phyloP scores from a whole-genome alignment of 306 rosid genomes.

The Trifolium dubium region DNA sequence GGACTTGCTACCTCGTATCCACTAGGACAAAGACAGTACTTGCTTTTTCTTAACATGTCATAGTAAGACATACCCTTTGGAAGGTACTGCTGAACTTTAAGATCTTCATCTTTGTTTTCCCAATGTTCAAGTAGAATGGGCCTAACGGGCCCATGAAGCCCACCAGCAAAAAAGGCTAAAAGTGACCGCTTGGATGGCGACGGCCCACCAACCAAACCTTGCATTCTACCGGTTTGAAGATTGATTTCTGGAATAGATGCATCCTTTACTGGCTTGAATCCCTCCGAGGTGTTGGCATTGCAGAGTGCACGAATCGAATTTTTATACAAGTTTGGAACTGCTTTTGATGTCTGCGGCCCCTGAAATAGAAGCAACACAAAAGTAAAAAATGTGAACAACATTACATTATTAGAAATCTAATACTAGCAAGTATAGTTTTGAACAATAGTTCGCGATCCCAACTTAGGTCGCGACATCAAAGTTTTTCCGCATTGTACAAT shows the following conservation, averaged over 20 bases:
- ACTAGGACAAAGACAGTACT: conserved; percentile 89
- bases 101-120: conserved; percentile 76
- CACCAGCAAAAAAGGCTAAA: conserved; percentile 87
- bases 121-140: conserved; percentile 81
- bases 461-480: background rate
- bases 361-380: conserved; percentile 26
- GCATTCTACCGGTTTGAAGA: conserved; percentile 64
- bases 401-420: too few species aligned
- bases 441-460: background rate
- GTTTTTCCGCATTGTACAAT: background rate
- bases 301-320: conserved; percentile 80
- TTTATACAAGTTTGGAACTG: conserved; percentile 53
- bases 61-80: conserved; percentile 80
- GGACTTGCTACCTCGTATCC: conserved; percentile 99
- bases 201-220: conserved; percentile 77
- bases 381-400: background rate
- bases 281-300: conserved; percentile 95
- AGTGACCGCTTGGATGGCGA: conserved; percentile 70
- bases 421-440: background rate
- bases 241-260: conserved; percentile 87
- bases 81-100: conserved; percentile 74
- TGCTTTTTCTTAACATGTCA: conserved; percentile 77
- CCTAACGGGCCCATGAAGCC: conserved; percentile 73
- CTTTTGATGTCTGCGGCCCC: conserved; percentile 79
- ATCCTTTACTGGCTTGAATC: conserved; percentile 78